These are phyloP conservation scores for Citrus inodora DNA, from an alignment of 345 rosid species.

Conservation along the genomic window DNA sequence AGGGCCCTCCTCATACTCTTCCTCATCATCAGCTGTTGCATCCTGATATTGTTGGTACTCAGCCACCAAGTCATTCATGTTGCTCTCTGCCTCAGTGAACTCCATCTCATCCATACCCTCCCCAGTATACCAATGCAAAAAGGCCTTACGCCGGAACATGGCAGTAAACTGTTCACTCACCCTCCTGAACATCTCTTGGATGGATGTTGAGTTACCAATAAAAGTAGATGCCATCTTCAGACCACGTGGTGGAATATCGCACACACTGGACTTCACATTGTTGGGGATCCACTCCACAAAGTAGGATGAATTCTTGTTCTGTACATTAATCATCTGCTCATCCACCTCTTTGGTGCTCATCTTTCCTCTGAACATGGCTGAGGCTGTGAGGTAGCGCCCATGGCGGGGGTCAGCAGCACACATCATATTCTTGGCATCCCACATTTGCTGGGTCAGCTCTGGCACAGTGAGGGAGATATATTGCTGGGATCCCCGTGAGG, in stretches of 20 bases:
- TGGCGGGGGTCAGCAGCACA: conserved; percentile 98
- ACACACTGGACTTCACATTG: conserved; percentile 59
- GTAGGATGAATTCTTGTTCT: conserved; percentile 96
- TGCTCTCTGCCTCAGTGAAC: conserved; percentile 96
- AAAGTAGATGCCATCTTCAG: conserved; percentile 58
- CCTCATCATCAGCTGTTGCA: conserved; percentile 89
- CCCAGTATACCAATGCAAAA: conserved; percentile 96
- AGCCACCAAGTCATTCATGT: conserved; percentile 94
- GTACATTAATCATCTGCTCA: conserved; percentile 91
- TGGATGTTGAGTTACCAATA: conserved; percentile 82
- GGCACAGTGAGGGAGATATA: conserved; percentile 62
- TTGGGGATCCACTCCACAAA: conserved; percentile 96
- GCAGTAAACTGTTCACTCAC: conserved; percentile 99
- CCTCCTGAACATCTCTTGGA: conserved; percentile 98
- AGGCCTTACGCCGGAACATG: conserved; percentile 95
- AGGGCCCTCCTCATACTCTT: conserved; percentile 59
- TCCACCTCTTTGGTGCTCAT: conserved; percentile 99
- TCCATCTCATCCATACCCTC: conserved; percentile 99
- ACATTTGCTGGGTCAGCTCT: conserved; percentile 73
- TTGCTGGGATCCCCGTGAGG: conserved; percentile 64
- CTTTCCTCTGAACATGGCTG: conserved; percentile 96
- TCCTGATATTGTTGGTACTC: conserved; percentile 98
- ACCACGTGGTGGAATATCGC: conserved; percentile 56
- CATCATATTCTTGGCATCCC: conserved; percentile 99
- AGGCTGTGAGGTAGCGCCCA: conserved; percentile 94